These are phyloP conservation scores for Alternaria ventricosa DNA, from an alignment of 2,329 filamentous ascomycete species.

Conservation along the genomic window DNA sequence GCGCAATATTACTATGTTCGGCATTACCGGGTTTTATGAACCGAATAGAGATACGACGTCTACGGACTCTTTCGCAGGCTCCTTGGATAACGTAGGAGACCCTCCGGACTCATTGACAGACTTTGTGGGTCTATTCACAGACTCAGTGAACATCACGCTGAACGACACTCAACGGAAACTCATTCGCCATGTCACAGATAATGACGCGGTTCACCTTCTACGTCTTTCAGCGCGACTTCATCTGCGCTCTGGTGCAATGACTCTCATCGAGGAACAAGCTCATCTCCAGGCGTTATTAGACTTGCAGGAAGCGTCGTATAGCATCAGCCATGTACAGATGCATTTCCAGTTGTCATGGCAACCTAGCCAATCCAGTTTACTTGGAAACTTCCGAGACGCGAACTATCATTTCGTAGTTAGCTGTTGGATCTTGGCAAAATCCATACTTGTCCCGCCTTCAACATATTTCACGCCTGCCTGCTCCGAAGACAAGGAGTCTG, in stretches of 20 bases:
- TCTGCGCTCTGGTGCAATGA: not conserved
- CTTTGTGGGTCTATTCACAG: not conserved
- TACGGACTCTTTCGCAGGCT: not conserved
- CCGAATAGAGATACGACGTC: not conserved
- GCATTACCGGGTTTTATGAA: not conserved
- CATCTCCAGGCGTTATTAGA: not conserved
- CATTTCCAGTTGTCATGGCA: not conserved
- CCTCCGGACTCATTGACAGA: not conserved
- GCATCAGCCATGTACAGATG: not conserved
- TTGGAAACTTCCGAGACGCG: not conserved
- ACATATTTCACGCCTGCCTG: not conserved
- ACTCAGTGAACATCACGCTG: not conserved
- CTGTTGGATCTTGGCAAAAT: not conserved
- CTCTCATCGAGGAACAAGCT: not conserved
- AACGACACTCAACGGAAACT: not conserved
- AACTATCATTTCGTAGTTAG: not conserved
- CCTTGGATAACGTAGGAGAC: not conserved
- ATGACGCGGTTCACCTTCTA: not conserved
- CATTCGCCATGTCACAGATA: not conserved
- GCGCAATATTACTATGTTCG: not conserved
- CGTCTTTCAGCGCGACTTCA: not conserved
- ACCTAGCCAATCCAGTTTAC: not conserved
- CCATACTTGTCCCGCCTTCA: not conserved
- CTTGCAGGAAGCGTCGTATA: not conserved
- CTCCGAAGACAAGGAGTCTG: not conserved